Evolutionary conservation across 2,329 filamentous ascomycete species (phyloP), one percentile per base, ranked within the genome.

Genomic region (Pseudogymnoascus pannorum): DNA sequence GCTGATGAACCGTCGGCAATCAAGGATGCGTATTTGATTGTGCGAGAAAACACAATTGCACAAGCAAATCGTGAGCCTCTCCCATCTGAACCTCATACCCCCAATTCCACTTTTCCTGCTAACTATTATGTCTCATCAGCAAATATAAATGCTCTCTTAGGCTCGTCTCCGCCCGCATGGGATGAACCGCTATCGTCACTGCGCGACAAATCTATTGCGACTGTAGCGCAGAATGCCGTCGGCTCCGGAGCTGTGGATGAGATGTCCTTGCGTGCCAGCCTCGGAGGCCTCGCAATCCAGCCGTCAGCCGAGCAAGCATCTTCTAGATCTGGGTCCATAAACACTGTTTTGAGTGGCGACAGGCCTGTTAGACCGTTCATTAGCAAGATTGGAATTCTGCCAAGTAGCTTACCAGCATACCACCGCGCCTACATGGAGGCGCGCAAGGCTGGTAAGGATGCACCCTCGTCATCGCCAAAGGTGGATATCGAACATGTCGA

Each of bases 11-110:
- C 94, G 11, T 97, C 92, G 62, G 92, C 94, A 9, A 97, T 99
- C 79, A 99, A 99, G 77, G 94, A 99, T 75, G 94, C 94, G 1
- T 99, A 97, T 77, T 87, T 97, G 76, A 99, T 99, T 73, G 91
- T 99, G 24, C 86, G 93, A 60, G 94, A 99, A 75, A 97, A 97
- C 73, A 94, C 97, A 74, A 97, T 97, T 92, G 42, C 40, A 57
- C 89, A 92, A 73, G 87, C 87, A 61, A 96, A 92, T 73, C 92
- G 91, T 95, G 79, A 85, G 90, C 85, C 51, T 33, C 29, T 48
- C 36, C 29, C 44, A 42, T 35, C 11, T 57, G 48, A 62, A 58
- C 36, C 11, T 57, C 57, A 14, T 29, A 7, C 42, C 24, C 40
- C 58, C 16, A 38, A 48, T 44, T 40, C 26, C 22, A 64, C 29